Conservation (phyloP, 345 rosid genomes). For the Cardamine resedifolia region DNA sequence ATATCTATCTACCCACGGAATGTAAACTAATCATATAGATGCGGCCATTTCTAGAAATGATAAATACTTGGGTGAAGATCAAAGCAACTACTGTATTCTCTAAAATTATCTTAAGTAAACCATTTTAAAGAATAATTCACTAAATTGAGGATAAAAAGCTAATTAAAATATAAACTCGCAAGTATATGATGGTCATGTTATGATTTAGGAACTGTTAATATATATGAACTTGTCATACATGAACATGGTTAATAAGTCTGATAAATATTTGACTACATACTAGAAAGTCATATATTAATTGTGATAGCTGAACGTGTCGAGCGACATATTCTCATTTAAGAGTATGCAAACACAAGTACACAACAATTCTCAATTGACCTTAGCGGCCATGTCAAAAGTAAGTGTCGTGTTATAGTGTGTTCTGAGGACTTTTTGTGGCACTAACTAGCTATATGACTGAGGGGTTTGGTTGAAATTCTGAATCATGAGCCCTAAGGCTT, state of each 20-base stretch:
- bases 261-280: not conserved
- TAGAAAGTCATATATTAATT: not conserved
- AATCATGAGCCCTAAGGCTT: not conserved
- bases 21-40: not conserved
- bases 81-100: not conserved
- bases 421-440: not conserved
- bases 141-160: not conserved
- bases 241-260: not conserved
- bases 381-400: not conserved
- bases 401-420: not conserved
- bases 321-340: not conserved
- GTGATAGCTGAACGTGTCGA: not conserved
- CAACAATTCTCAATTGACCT: not conserved
- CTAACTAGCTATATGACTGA: not conserved
- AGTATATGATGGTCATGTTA: not conserved
- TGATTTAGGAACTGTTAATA: not conserved
- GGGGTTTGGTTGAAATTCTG: not conserved
- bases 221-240: not conserved
- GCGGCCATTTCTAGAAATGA: not conserved
- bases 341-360: not conserved
- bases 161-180: not conserved
- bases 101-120: not conserved
- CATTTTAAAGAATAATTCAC: not conserved
- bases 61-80: not conserved
- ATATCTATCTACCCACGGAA: not conserved